These are phyloP conservation scores for Helicostylum pulchrum DNA, from an alignment of 192 early-diverging fungal species.

Conservation along the genomic window DNA sequence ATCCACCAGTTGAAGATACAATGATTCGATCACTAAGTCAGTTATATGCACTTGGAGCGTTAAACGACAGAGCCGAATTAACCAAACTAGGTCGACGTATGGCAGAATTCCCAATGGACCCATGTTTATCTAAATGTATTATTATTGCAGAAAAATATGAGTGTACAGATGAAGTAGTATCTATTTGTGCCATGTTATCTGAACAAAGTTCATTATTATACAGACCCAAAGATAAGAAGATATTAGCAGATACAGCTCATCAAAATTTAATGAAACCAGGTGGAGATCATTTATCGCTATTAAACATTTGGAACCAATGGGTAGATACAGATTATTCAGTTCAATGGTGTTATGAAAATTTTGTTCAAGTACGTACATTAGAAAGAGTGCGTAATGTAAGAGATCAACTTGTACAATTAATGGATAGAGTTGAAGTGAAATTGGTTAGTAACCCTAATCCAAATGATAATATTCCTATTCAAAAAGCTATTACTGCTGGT, in stretches of 20 bases:
- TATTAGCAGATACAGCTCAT: constrained; percentile 91
- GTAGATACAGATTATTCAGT: constrained; percentile 86
- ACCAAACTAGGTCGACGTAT: constrained; percentile 95
- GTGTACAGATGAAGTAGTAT: constrained; percentile 91
- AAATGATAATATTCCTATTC: constrained; percentile 79
- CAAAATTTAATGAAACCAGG: constrained; percentile 86
- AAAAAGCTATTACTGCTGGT: constrained; percentile 89
- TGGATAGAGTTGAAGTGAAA: constrained; percentile 90
- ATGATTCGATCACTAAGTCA: constrained; percentile 90
- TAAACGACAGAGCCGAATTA: constrained; percentile 89
- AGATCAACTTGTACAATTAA: constrained; percentile 87
- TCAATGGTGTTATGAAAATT: constrained; percentile 98
- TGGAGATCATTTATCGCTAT: constrained; percentile 90
- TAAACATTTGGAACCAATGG: constrained; percentile 94
- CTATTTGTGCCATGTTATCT: constrained; percentile 92
- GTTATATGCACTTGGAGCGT: constrained; percentile 85
- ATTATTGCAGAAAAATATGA: constrained; percentile 89
- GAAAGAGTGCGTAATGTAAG: constrained; percentile 87
- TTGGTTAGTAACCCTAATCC: constrained; percentile 83
- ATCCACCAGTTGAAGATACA: constrained; percentile 91
- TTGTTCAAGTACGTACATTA: constrained; percentile 90
- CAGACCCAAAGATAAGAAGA: constrained; percentile 87
- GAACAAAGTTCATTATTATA: constrained; percentile 80
- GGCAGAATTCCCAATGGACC: constrained; percentile 98
- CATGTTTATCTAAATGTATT: constrained; percentile 89